Base-by-base conservation (phyloP, 306 rosid species). In the Phaseolus lunatus region DNA sequence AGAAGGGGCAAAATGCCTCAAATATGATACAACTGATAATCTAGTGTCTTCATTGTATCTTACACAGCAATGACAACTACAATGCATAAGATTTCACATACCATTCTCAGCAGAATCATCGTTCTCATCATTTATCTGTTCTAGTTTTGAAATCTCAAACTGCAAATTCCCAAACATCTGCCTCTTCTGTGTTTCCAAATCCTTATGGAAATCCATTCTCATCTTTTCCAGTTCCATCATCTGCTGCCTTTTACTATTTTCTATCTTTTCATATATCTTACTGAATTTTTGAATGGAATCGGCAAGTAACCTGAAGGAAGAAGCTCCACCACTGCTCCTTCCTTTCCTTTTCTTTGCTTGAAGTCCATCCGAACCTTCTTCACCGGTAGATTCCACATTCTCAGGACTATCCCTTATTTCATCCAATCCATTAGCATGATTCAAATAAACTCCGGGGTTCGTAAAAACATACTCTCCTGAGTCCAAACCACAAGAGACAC, bases 161-260 rank as follows among this genome's bases (percentile, higher is more conserved):
- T 86, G 92, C 15, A 89, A 87, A 83, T 83, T 87, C 87, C 89
- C 96, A 81, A 94, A 85, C 49, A 90, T 89, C 75, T 89, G 86
- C 83, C 90, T 84, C 78, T 82, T 87, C 82, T 90, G 94, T 87
- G 84, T 75, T 83, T 92, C 98, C 79, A 94, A 76, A 0, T 94
- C 98, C 56, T 78, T 87, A 1, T 86, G 88, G 84, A 90, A 86
- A 65, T 90, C 90, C 96, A 90, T 89, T 84, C 96, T 87, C 98
- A 92, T 90, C 86, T 85, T 94, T 85, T 94, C 98, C 19, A 94
- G 84, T 77, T 91, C 97, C 53, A 78, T 33, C 90, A 94, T 86
- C 81, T 90, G 93, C 87, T 87, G 84, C 78, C 94, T 89, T 81
- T 84, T 91, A 62, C 82, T 86, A 24, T 72, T 84, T 71, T 94